Conservation (phyloP, 495 filamentous ascomycete genomes). For the Neurospora discreta region DNA sequence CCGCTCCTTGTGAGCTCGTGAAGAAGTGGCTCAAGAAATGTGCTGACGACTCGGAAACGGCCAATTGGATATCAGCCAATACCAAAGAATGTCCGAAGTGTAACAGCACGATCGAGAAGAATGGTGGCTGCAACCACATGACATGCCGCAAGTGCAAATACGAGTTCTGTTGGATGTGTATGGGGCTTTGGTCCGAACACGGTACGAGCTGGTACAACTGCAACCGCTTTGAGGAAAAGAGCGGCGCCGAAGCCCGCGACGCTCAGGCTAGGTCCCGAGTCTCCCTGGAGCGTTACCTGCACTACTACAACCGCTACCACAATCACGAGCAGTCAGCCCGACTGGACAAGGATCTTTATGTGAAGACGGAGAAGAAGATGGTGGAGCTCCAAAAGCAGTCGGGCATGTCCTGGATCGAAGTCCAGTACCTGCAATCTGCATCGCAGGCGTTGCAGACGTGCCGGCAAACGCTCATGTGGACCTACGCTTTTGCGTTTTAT, state of each 20-base stretch:
- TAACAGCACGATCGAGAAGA: constrained; percentile 96
- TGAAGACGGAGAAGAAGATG: constrained; percentile 99
- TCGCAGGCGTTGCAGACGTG: constrained; percentile 92
- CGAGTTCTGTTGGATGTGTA: constrained; percentile 99
- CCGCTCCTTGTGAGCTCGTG: constrained; percentile 79
- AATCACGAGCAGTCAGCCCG: constrained; percentile 98
- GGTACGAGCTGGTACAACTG: constrained; percentile 99
- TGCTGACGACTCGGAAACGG: constrained; percentile 94
- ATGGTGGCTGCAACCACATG: constrained; percentile 99
- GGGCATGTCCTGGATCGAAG: constrained; percentile 97
- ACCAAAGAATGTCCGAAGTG: constrained; percentile 98
- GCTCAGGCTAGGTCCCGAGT: constrained; percentile 83
- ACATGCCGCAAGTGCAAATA: constrained; percentile 97
- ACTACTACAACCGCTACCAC: constrained; percentile 98
- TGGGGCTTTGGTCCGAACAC: constrained; percentile 97
- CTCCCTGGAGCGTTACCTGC: constrained; percentile 84
- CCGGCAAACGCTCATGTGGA: constrained; percentile 96
- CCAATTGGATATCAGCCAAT: constrained; percentile 98
- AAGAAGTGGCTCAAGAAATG: constrained; percentile 98
- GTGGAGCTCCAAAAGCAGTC: constrained; percentile 83
- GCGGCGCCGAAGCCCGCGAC: constrained; percentile 76
- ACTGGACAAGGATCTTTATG: constrained; percentile 88
- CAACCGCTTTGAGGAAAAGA: constrained; percentile 93
- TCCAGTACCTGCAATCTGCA: constrained; percentile 87
- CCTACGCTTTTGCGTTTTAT: constrained; percentile 96